Evolutionary conservation across 2,329 filamentous ascomycete genomes (phyloP).

Genomic region (Stagonosporopsis vannaccii): DNA sequence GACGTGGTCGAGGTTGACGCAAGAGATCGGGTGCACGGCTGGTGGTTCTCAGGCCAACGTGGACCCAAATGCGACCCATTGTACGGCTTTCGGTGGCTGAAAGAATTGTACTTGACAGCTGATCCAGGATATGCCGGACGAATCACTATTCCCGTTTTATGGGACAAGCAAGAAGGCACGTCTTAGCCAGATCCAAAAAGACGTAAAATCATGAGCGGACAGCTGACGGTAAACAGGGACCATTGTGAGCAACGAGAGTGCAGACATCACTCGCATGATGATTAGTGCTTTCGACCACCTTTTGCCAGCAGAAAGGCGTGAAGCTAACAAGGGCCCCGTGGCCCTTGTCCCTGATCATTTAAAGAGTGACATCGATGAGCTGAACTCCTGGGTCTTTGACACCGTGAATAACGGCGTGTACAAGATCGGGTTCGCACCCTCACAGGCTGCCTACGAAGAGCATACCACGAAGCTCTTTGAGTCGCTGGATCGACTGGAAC

Average conservation of each 20-base stretch:
- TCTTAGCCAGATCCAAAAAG: background rate
- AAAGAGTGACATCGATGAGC: slow-evolving; percentile 73
- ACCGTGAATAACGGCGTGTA: slow-evolving; percentile 64
- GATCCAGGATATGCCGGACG: slow-evolving; percentile 62
- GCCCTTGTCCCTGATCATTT: slow-evolving; percentile 73
- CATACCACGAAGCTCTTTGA: slow-evolving; percentile 76
- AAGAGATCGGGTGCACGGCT: slow-evolving; percentile 38
- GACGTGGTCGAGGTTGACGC: slow-evolving; percentile 56
- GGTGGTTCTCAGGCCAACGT: slow-evolving; percentile 41
- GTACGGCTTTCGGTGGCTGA: slow-evolving; percentile 48
- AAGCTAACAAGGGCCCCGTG: slow-evolving; percentile 59
- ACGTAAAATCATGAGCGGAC: background rate
- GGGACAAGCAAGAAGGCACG: slow-evolving; percentile 66
- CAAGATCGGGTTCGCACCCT: slow-evolving; percentile 80
- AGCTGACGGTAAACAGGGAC: slow-evolving; percentile 32
- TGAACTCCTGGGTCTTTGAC: slow-evolving; percentile 82
- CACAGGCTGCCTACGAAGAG: slow-evolving; percentile 80
- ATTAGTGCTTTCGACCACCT: slow-evolving; percentile 42
- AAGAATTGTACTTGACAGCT: slow-evolving; percentile 75
- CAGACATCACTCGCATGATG: slow-evolving; percentile 46
- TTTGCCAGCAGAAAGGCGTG: slow-evolving; percentile 59
- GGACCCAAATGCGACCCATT: slow-evolving; percentile 41
- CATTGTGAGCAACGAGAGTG: slow-evolving; percentile 48
- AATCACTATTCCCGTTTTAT: slow-evolving; percentile 84
- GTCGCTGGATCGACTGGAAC: slow-evolving; percentile 78